Conservation (phyloP, 2,329 filamentous ascomycete species). For the Xylariaceae sp. region DNA sequence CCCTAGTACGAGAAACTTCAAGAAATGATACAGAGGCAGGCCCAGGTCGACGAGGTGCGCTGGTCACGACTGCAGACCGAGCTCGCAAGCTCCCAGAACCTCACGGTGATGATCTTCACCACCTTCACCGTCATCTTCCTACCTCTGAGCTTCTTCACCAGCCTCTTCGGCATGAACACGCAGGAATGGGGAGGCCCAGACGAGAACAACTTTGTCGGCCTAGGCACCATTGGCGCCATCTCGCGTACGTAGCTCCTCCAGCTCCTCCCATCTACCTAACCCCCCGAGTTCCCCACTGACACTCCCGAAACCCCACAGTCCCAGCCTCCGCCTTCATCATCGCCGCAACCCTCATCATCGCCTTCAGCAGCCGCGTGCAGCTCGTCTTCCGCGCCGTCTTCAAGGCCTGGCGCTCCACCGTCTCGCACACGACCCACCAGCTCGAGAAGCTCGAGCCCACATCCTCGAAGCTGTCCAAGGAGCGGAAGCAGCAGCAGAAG, state of each 20-base stretch:
- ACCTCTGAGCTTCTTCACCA: conserved; percentile 61
- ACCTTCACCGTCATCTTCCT: conserved; percentile 61
- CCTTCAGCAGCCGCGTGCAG: conserved; percentile 49
- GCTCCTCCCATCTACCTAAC: conserved; percentile 13
- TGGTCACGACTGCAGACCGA: conserved; percentile 60
- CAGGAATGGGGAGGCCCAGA: conserved; percentile 51
- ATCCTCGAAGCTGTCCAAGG: conserved; percentile 19
- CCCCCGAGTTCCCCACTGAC: not conserved
- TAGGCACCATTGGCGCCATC: conserved; percentile 43
- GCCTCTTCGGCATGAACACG: conserved; percentile 62
- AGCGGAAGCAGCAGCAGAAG: conserved; percentile 13
- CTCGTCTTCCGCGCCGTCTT: conserved; percentile 22
- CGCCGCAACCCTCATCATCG: conserved; percentile 45
- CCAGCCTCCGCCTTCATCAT: conserved; percentile 48
- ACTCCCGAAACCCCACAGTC: conserved; percentile 17
- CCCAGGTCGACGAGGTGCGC: conserved; percentile 62
- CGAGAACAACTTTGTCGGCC: conserved; percentile 34
- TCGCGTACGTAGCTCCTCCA: conserved; percentile 25
- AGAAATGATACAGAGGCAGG: conserved; percentile 63
- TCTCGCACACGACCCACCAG: conserved; percentile 2
- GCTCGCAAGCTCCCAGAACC: conserved; percentile 56
- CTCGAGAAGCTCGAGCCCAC: conserved; percentile 24
- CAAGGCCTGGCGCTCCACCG: conserved; percentile 6
- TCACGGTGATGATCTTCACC: conserved; percentile 63
- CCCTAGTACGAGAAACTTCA: conserved; percentile 57